Evolutionary conservation across 2,329 filamentous ascomycete genomes (phyloP).

Genomic region (Leptographium galeiforme): DNA sequence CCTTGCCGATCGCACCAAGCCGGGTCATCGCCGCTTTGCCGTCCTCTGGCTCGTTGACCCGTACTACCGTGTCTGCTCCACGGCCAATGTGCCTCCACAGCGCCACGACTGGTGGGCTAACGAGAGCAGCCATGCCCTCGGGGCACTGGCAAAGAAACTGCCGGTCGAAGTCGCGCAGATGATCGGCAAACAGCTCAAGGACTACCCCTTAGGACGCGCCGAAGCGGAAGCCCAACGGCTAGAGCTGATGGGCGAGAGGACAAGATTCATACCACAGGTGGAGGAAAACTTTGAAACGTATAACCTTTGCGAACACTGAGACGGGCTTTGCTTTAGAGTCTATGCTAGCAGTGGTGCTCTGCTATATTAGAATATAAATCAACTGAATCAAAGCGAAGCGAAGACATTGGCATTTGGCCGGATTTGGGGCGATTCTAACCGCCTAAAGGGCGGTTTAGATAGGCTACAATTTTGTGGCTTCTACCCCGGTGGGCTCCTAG

Average conservation of each 20-base stretch:
- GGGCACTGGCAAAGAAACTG: not conserved
- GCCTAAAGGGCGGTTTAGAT: no score
- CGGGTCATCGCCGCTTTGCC: conserved; percentile 41
- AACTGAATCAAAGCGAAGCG: no score
- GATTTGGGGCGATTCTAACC: no score
- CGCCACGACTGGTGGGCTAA: conserved; percentile 21
- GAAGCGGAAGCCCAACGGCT: not conserved
- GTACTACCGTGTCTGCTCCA: conserved; percentile 30
- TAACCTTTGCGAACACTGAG: not conserved
- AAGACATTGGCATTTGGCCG: no score
- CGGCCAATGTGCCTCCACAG: conserved; percentile 23
- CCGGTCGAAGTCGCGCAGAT: not conserved
- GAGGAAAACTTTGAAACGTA: not conserved
- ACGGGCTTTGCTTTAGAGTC: no score
- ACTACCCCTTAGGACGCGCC: not conserved
- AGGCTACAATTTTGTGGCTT: no score
- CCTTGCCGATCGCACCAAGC: conserved; percentile 31
- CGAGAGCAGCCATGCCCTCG: not conserved
- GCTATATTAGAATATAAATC: no score
- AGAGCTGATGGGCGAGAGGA: not conserved
- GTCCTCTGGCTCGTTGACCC: conserved; percentile 47
- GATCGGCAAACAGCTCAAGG: not conserved
- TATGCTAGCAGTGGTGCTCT: no score
- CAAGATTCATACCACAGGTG: not conserved
- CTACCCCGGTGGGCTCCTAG: no score